These are phyloP conservation scores for Bolboschoenus planiculmis DNA, from an alignment of 176 grass and related monocot species.

Conservation along the genomic window DNA sequence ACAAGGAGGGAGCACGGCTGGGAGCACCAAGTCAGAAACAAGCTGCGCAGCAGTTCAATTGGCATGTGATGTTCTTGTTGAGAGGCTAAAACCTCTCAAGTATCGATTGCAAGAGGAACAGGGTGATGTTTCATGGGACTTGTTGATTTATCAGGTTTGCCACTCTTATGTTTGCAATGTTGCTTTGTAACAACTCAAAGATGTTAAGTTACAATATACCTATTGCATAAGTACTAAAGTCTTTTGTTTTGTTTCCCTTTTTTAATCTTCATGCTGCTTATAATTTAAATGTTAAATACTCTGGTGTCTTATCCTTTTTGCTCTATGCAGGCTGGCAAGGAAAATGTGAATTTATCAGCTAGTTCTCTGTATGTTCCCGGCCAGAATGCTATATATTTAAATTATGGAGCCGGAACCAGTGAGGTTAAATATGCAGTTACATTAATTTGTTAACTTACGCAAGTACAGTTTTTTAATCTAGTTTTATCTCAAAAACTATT, in stretches of 20 bases:
- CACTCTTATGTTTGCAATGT: not conserved
- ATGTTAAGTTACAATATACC: not conserved
- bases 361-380: conserved; percentile 28
- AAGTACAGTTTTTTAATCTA: not conserved
- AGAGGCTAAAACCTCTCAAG: conserved; percentile 47
- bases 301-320: not conserved
- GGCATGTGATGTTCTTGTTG: conserved; percentile 45
- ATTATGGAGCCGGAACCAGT: conserved; percentile 37
- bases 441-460: not conserved
- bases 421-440: conserved; percentile 12
- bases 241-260: not conserved
- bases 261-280: not conserved
- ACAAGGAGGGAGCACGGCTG: conserved; percentile 50
- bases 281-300: not conserved
- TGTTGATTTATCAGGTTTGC: conserved; percentile 46
- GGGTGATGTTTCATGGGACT: conserved; percentile 43
- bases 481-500: not conserved
- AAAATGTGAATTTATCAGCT: conserved; percentile 27
- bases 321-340: conserved; percentile 1
- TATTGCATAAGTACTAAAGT: not conserved
- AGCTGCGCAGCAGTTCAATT: conserved; percentile 57
- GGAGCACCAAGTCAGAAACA: conserved; percentile 54
- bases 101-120: conserved; percentile 31
- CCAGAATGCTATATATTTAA: conserved; percentile 11
- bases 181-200: not conserved